Conservation (phyloP, 495 filamentous ascomycete genomes). For the Cercophora samala region DNA sequence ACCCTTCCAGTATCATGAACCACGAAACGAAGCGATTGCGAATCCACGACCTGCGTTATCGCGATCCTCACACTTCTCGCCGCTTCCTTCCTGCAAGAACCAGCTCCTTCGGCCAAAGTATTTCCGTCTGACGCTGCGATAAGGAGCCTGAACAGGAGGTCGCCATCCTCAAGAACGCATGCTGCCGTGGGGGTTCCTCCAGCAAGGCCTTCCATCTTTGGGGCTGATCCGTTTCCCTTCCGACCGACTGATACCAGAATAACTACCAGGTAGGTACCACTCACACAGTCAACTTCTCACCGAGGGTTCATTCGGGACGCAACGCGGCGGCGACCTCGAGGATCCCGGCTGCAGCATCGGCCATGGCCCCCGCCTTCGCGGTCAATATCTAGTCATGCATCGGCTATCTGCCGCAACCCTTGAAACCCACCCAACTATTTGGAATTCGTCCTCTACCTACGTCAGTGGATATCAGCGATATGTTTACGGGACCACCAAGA, state of each 20-base stretch:
- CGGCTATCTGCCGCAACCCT: neutral
- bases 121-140: too few species aligned
- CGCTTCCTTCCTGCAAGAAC: neutral
- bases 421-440: neutral
- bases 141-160: too few species aligned
- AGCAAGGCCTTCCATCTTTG: neutral
- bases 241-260: neutral
- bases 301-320: neutral
- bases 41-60: neutral
- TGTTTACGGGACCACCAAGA: neutral
- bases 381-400: neutral
- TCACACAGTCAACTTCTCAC: neutral
- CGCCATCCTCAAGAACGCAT: too few species aligned
- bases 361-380: too few species aligned
- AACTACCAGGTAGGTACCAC: neutral
- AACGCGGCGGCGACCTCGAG: neutral
- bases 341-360: neutral
- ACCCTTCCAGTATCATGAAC: neutral
- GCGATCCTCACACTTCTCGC: neutral
- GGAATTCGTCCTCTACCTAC: neutral
- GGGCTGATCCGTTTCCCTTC: neutral
- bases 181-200: too few species aligned
- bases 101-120: too few species aligned
- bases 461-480: too few species aligned
- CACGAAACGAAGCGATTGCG: neutral